phyloP scores from a whole-genome alignment of 495 filamentous ascomycete genomes.

The Penicillium canescens region DNA sequence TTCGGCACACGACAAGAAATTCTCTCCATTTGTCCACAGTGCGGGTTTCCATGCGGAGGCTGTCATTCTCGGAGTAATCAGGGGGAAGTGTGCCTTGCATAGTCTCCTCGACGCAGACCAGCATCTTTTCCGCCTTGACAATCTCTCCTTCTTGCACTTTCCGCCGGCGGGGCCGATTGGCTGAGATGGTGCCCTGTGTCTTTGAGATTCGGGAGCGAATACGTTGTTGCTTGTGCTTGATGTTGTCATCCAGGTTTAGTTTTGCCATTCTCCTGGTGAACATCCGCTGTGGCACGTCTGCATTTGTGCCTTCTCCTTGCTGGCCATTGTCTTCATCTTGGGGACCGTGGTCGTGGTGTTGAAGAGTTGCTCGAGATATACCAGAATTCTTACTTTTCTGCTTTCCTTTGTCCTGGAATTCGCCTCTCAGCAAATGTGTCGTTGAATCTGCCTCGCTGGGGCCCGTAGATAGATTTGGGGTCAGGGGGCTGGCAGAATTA shows the following conservation, averaged over 20 bases:
- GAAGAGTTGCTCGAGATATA: constrained; percentile 23
- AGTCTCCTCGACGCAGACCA: constrained; percentile 64
- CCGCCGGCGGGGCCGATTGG: constrained; percentile 38
- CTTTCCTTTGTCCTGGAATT: constrained; percentile 28
- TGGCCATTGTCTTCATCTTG: constrained; percentile 27
- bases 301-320: constrained; percentile 3
- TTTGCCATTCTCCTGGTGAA: constrained; percentile 33
- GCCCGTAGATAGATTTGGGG: constrained; percentile 19
- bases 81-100: constrained; percentile 51
- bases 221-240: constrained; percentile 39
- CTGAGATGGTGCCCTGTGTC: constrained; percentile 41
- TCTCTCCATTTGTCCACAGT: constrained; percentile 70
- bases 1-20: constrained; percentile 68
- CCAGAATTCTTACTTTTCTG: constrained; percentile 27
- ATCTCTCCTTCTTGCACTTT: constrained; percentile 61
- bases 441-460: constrained; percentile 42
- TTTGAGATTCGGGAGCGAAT: constrained; percentile 35
- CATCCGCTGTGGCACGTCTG: constrained; percentile 12
- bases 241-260: constrained; percentile 50
- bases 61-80: constrained; percentile 70
- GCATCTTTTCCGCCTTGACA: constrained; percentile 74
- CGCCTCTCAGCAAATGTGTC: constrained; percentile 31
- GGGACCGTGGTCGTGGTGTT: constrained; percentile 39
- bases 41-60: constrained; percentile 59
- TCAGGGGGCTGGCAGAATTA: constrained; percentile 20